phyloP scores from a whole-genome alignment of 768 basidiomycete genomes.

The Panellus pusillus region DNA sequence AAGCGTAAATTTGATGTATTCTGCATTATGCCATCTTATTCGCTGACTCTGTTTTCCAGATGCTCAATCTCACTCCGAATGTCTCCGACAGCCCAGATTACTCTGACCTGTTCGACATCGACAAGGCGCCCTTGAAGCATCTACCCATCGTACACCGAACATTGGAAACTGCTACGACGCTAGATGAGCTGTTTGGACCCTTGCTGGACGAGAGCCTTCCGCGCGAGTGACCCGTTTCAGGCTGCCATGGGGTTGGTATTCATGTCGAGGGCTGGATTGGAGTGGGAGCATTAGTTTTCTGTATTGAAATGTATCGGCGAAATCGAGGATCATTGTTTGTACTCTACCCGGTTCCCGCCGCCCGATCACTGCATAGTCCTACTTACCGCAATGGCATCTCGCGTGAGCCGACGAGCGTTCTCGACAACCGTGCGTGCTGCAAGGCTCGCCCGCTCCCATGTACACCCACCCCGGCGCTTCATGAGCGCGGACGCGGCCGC shows the following conservation, averaged over 20 bases:
- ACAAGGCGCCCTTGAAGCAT: slow-evolving; percentile 34
- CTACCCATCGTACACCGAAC: slow-evolving; percentile 30
- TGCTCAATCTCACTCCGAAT: slow-evolving; percentile 6
- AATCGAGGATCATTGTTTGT: neutral
- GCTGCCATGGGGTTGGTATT: slow-evolving; percentile 50
- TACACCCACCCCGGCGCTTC: slow-evolving; percentile 27
- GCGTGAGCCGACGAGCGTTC: slow-evolving; percentile 36
- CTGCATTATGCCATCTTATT: too few relatives aligned
- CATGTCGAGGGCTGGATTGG: slow-evolving; percentile 38
- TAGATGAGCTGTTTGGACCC: slow-evolving; percentile 28
- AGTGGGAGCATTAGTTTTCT: slow-evolving; percentile 27
- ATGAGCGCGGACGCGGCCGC: slow-evolving; percentile 37
- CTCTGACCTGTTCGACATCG: slow-evolving; percentile 24
- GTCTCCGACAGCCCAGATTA: slow-evolving; percentile 17
- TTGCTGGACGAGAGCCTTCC: slow-evolving; percentile 37
- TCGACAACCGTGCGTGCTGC: slow-evolving; percentile 34
- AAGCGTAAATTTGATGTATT: neutral
- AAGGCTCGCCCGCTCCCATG: slow-evolving; percentile 18
- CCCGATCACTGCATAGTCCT: neutral
- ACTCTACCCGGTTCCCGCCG: neutral
- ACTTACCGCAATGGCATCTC: slow-evolving; percentile 36
- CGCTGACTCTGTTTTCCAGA: slow-evolving; percentile 1
- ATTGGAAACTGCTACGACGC: slow-evolving; percentile 12
- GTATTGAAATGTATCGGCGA: neutral
- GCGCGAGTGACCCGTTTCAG: slow-evolving; percentile 40